These are phyloP conservation scores for Aurantiochytrium sp. DNA, from an alignment of 108 stramenopile species.

Conservation along the genomic window DNA sequence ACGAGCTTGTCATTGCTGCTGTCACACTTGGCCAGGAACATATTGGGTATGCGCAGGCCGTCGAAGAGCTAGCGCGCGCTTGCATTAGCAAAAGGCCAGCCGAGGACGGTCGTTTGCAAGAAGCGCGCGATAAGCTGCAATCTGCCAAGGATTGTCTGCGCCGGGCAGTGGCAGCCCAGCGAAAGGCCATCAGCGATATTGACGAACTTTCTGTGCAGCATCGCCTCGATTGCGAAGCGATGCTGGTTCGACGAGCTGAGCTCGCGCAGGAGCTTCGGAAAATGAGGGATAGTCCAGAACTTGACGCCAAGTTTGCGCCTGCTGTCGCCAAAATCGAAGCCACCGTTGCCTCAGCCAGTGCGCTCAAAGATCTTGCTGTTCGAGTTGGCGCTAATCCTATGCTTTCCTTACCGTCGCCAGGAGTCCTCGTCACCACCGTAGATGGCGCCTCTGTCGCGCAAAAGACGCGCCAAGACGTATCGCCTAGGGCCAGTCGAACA, in stretches of 20 bases:
- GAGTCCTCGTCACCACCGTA: too few species aligned
- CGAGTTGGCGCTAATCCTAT: neutral
- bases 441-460: too few species aligned
- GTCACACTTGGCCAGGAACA: neutral
- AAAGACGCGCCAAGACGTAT: too few species aligned
- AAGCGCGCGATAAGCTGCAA: neutral
- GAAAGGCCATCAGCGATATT: neutral
- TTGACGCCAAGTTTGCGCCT: neutral
- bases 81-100: neutral
- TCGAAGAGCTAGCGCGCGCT: neutral
- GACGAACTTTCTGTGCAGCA: neutral
- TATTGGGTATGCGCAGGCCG: neutral
- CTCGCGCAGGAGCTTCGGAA: neutral
- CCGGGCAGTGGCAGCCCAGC: neutral
- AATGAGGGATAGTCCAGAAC: neutral
- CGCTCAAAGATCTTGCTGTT: neutral
- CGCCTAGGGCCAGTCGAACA: too few species aligned
- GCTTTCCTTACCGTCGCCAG: neutral
- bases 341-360: neutral
- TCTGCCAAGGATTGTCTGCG: neutral
- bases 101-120: neutral
- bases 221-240: neutral
- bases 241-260: neutral
- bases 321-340: neutral
- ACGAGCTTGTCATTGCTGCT: neutral